Percentiles rank a stretch among this genome's conserved stretches.
These are phyloP conservation scores for Trichoderma gamsii DNA, from an alignment of 495 filamentous ascomycete species.

Conservation along the genomic window DNA sequence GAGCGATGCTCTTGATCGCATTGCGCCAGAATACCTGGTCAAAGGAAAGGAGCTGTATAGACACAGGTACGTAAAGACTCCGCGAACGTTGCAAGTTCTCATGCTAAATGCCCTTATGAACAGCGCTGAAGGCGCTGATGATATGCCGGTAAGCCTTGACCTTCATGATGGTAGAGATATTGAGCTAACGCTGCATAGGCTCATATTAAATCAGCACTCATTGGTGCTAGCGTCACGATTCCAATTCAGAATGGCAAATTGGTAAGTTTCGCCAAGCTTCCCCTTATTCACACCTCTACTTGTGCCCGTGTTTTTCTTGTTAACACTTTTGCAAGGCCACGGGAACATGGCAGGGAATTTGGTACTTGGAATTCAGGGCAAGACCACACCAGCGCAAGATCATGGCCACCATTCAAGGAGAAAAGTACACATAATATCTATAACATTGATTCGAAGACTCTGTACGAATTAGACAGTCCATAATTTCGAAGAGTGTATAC, in stretches of 20 bases:
- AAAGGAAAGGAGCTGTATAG: constrained; percentile 70
- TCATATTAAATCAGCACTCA: constrained; percentile 84
- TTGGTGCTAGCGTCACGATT: constrained; percentile 82
- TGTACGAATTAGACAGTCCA: neutral
- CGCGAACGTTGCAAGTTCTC: neutral
- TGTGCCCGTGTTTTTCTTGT: no score
- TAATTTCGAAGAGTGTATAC: neutral
- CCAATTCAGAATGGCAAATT: constrained; percentile 83
- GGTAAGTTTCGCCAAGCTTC: constrained; percentile 60
- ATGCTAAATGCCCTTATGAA: constrained; percentile 1
- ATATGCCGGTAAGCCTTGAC: constrained; percentile 63
- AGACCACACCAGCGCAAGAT: constrained; percentile 69
- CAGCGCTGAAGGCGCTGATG: constrained; percentile 75
- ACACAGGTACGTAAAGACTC: constrained; percentile 44
- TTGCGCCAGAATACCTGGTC: constrained; percentile 66
- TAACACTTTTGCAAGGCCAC: constrained; percentile 29
- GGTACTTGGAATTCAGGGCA: constrained; percentile 87
- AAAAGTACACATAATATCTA: neutral
- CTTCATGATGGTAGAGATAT: neutral
- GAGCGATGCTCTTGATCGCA: constrained; percentile 85
- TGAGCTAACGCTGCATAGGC: constrained; percentile 18
- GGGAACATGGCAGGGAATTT: constrained; percentile 75
- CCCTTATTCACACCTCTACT: constrained; percentile 20
- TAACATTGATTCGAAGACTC: neutral
- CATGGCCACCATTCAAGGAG: constrained; percentile 83